Evolutionary conservation across 2,329 filamentous ascomycete species (phyloP).

Genomic region (Fusarium sublunatum): DNA sequence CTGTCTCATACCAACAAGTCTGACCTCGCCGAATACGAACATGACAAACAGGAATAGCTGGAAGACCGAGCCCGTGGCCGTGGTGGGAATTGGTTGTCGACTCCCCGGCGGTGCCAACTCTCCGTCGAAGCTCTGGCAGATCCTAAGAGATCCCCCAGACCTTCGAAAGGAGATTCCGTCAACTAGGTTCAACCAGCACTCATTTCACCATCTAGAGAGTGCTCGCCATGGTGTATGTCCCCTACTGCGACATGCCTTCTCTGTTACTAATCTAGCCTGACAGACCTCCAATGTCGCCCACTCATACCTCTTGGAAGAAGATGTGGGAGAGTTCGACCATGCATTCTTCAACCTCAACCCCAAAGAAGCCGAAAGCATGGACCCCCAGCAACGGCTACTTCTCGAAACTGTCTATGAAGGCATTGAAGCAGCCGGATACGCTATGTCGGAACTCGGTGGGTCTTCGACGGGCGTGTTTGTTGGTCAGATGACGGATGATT

Average conservation of each 20-base stretch:
- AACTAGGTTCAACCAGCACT: not conserved
- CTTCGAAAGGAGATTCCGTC: not conserved
- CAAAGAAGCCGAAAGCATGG: slow-evolving; percentile 12
- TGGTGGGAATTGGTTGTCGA: not conserved
- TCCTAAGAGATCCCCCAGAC: not conserved
- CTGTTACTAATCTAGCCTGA: too few species aligned
- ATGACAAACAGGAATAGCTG: too few species aligned
- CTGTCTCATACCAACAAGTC: too few species aligned
- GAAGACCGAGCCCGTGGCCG: not conserved
- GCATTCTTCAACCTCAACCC: slow-evolving; percentile 12
- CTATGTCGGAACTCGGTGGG: slow-evolving; percentile 10
- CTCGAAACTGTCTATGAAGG: slow-evolving; percentile 11
- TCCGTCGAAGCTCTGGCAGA: slow-evolving; percentile 3
- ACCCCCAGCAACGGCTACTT: slow-evolving; percentile 10
- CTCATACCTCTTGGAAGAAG: slow-evolving; percentile 8
- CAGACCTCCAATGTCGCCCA: not conserved
- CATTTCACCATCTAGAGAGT: not conserved
- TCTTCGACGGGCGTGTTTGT: slow-evolving; percentile 8
- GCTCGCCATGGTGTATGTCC: not conserved
- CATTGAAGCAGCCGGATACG: not conserved
- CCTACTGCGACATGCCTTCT: too few species aligned
- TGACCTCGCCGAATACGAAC: too few species aligned
- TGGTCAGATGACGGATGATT: not conserved
- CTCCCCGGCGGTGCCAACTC: not conserved
- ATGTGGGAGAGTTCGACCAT: slow-evolving; percentile 1